phyloP scores from a whole-genome alignment of 2,329 filamentous ascomycete genomes.

The Fusarium sp. region DNA sequence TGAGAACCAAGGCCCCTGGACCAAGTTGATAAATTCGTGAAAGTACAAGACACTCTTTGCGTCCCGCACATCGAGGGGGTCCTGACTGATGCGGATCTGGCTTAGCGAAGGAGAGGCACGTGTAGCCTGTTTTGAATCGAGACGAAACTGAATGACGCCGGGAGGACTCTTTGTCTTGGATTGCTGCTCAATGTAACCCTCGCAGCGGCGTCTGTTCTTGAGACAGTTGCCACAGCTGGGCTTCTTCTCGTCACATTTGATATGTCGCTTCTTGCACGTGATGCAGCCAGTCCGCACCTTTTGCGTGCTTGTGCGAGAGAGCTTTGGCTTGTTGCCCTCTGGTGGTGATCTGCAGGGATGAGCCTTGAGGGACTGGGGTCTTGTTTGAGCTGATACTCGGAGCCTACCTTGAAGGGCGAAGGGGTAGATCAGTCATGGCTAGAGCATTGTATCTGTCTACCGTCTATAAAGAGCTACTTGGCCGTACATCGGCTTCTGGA shows the following conservation, averaged over 20 bases:
- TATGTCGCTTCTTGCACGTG: slow-evolving; percentile 40
- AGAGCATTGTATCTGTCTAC: neutral
- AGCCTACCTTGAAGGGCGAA: neutral
- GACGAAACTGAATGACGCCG: slow-evolving; percentile 31
- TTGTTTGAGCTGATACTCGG: neutral
- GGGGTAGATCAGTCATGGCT: neutral
- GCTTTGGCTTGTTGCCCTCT: slow-evolving; percentile 12
- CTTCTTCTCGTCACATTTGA: slow-evolving; percentile 40
- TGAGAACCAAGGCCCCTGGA: slow-evolving; percentile 45
- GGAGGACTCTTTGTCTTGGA: slow-evolving; percentile 4
- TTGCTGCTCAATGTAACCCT: slow-evolving; percentile 17
- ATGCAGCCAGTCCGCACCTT: slow-evolving; percentile 40
- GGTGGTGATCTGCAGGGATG: neutral
- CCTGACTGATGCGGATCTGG: slow-evolving; percentile 24
- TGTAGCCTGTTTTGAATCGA: slow-evolving; percentile 38
- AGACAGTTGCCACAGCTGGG: slow-evolving; percentile 32
- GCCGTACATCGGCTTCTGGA: neutral
- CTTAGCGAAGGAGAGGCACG: neutral
- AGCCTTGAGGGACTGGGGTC: neutral
- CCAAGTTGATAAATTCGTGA: slow-evolving; percentile 46
- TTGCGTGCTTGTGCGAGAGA: slow-evolving; percentile 32
- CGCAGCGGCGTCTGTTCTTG: slow-evolving; percentile 27
- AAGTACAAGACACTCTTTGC: slow-evolving; percentile 42
- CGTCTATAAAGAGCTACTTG: neutral
- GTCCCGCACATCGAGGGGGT: slow-evolving; percentile 22